Percentiles rank a stretch among this genome's conserved stretches.
Evolutionary conservation across 1,284 basidiomycete species (phyloP).

Genomic region (Puccinia horiana): DNA sequence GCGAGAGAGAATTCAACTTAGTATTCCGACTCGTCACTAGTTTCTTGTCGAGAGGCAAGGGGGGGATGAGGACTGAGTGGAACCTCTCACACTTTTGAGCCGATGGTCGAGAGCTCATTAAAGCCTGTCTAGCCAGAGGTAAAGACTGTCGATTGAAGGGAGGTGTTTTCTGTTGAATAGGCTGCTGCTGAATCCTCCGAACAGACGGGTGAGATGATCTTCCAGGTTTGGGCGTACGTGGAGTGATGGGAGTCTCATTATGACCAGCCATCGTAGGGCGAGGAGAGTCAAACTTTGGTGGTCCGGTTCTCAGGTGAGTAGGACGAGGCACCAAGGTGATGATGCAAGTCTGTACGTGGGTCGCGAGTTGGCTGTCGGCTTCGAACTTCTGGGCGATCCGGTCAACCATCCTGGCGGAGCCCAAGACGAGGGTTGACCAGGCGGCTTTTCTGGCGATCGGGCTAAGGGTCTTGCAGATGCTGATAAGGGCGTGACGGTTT

Average conservation of each 20-base stretch:
- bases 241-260: not conserved
- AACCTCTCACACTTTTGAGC: conserved; percentile 32
- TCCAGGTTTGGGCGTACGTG: not conserved
- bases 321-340: not conserved
- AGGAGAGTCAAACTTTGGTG: not conserved
- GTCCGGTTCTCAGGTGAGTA: not conserved
- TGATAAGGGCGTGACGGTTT: conserved; percentile 20
- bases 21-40: conserved; percentile 28
- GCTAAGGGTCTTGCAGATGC: conserved; percentile 17
- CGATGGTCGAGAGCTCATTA: not conserved
- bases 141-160: not conserved
- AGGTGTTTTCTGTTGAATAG: not conserved
- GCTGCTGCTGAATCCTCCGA: not conserved
- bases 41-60: conserved; percentile 15
- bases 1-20: conserved; percentile 31
- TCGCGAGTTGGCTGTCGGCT: conserved; percentile 4
- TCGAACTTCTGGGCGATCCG: conserved; percentile 26
- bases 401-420: conserved; percentile 9
- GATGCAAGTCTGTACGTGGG: conserved; percentile 24
- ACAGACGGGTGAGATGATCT: not conserved
- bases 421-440: conserved; percentile 24
- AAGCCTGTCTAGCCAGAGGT: conserved; percentile 5
- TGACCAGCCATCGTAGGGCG: not conserved
- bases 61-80: conserved; percentile 33
- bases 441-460: conserved; percentile 20